Evolutionary conservation across 352 stramenopile species (phyloP), one percentile per base, ranked within the genome.

Genomic region (Sclerospora graminicola): DNA sequence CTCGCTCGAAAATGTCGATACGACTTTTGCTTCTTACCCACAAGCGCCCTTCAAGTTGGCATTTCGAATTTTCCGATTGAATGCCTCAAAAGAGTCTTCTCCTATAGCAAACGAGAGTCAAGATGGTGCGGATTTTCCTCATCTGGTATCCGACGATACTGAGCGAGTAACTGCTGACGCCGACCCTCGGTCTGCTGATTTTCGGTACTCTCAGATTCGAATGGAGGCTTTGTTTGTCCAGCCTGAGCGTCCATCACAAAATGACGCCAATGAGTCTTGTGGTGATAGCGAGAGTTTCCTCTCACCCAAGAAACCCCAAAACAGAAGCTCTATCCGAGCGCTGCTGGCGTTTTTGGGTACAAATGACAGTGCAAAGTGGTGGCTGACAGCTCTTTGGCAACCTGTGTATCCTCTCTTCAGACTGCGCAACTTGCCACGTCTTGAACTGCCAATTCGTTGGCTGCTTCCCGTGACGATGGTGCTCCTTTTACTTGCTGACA

Each of bases 141-240:
- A 35, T 5, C 21, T 56, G 31, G 14, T 18, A 10, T 21, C 19
- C 6, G 41, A 54, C 46, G 26, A 48, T 21, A 52, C 50, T 27
- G 59, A 69, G 26, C 41, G 24, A 41, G 24, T 54, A 30, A 45
- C 51, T 19, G 35, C 37, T 32, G 56, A 66, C 15, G 47, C 51
- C 4, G 76, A 88, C 50, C 70, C 76, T 29, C 63, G 73, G 1
- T 68, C 73, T 6, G 52, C 59, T n/a, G 61, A 75, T 32, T 86
- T 86, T 32, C 64, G 73, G 9, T 79, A 77, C 44, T 90, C 79
- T 6, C 60, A 75, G 18, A 88, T 90, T 46, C 66, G 79, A 29
- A 82, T 85, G 68, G 72, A 86, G 32, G 75, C 78, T 28, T 63
- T 90, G 9, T 90, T 84, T 38, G 63, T 71, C 8, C 44, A 66